Base-by-base conservation (phyloP, 2,329 filamentous ascomycete genomes). In the Diplodia seriata region DNA sequence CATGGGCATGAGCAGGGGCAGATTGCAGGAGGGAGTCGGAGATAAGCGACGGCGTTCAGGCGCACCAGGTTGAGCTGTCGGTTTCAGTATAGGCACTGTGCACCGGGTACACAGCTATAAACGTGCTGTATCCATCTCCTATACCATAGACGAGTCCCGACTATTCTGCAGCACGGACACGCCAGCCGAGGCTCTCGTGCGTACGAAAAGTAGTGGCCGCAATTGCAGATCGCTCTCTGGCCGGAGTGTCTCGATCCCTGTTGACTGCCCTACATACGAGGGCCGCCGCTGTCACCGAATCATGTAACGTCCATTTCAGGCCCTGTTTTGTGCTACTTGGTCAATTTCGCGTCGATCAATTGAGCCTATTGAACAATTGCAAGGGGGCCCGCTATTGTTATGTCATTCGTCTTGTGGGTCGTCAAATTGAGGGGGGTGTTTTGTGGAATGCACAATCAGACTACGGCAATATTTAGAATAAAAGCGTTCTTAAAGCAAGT, bases 41-140 rank as follows among this genome's bases (percentile, higher is more conserved):
- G 38, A 47, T 38, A 47, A 61, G 38, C 38, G 43, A 31, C 14
- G 56, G 23, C 8, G 18, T n/a, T 31, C 38, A 31, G 38, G 56
- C 56, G 49, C 43, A 31, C 56, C 56, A 12, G 14, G 20, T 20
- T 40, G 33, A 9, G 14, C 15, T 12, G 38, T 18, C 36, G 23
- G 20, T 43, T 61, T 61, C 56, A 43, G 23, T 47, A 47, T 47
- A 61, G 56, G 56, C 56, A 61, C 20, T 61, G 56, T 47, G 43
- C 38, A 38, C 38, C 38, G 12, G 23, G 20, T 8, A 59, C 26
- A 47, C 56, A 38, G 38, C 23, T 33, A 61, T 47, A 61, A n/a
- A 47, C 9, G 38, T 8, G 14, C 23, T 18, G 31, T 49, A 47
- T 47, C 43, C 23, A 11, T 6, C 14, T 47, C 15, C 23, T 49